phyloP scores from a whole-genome alignment of 768 basidiomycete species.

The Suillus sp. region DNA sequence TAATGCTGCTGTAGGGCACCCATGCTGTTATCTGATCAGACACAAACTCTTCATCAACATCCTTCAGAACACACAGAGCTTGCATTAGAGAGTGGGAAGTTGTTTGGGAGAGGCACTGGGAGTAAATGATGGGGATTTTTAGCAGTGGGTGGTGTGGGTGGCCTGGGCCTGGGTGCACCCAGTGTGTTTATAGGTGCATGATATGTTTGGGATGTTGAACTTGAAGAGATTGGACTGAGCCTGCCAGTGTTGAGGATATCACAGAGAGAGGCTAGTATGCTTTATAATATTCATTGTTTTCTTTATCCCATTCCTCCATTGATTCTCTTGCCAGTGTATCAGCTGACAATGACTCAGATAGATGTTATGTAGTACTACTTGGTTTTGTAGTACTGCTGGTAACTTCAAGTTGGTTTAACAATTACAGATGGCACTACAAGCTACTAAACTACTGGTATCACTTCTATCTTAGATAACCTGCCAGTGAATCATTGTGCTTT shows the following conservation, averaged over 20 bases:
- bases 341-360: neutral
- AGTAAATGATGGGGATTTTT: conserved; percentile 62
- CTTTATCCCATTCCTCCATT: no score
- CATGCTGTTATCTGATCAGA: neutral
- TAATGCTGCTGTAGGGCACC: no score
- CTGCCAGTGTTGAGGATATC: conserved; percentile 28
- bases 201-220: conserved; percentile 61
- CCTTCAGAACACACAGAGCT: conserved; percentile 25
- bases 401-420: no score
- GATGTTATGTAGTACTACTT: no score
- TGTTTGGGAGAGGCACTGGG: conserved; percentile 53
- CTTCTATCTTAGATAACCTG: no score
- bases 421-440: no score
- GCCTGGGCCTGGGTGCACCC: no score
- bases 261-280: conserved; percentile 19
- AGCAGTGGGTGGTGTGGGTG: conserved; percentile 73
- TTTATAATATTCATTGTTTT: conserved; percentile 4
- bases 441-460: no score
- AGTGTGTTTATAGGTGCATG: conserved; percentile 73
- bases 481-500: no score
- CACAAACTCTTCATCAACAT: neutral
- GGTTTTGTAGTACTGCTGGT: no score
- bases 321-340: no score
- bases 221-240: conserved; percentile 28
- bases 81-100: conserved; percentile 43